Evolutionary conservation across 345 rosid species (phyloP), one percentile per base, ranked within the genome.

Genomic region (Dipteronia sinensis): DNA sequence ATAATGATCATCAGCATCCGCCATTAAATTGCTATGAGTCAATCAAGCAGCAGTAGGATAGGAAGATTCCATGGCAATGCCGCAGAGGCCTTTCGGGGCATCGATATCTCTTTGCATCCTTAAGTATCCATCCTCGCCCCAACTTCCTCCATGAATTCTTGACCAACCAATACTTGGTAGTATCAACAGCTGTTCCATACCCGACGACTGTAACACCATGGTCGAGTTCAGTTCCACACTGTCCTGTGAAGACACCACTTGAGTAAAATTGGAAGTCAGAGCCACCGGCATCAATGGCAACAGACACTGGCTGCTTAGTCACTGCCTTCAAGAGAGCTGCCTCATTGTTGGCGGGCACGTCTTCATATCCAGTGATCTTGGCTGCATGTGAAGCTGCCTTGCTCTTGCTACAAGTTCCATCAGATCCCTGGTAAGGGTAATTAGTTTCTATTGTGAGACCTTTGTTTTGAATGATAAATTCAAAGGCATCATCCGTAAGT

Each of bases 401-500:
- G 56, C 29, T 70, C 10, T 74, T 58, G 29, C 72, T 78, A 72
- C 84, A 81, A 31, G 65, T 67, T 66, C 78, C 78, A 42, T 72
- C 73, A 13, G 20, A 11, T 25, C 56, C 76, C 16, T 40, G 44
- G 56, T 84, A 81, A 3, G 84, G 84, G 55, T 81, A 83, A 12
- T 81, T 81, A 2, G 74, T 19, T 38, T 84, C 87, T 7, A 83
- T 73, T n/a, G 77, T 2, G 7, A 84, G 44, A 6, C 87, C 87
- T 15, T 65, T 25, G 79, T 84, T 79, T 3, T 40, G 42, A 1
- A 76, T 81, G 0, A 84, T 78, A 76, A 81, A 84, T 42, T 78
- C 34, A 79, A 78, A 84, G 6, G 81, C 85, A 38, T 81, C 72
- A 42, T 84, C 87, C 85, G 78, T 23, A 6, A 76, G 76, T n/a